Evolutionary conservation across 1,284 basidiomycete genomes (phyloP), one percentile per base, ranked within the genome.

Genomic region (Austroboletus novae-zelandiae): DNA sequence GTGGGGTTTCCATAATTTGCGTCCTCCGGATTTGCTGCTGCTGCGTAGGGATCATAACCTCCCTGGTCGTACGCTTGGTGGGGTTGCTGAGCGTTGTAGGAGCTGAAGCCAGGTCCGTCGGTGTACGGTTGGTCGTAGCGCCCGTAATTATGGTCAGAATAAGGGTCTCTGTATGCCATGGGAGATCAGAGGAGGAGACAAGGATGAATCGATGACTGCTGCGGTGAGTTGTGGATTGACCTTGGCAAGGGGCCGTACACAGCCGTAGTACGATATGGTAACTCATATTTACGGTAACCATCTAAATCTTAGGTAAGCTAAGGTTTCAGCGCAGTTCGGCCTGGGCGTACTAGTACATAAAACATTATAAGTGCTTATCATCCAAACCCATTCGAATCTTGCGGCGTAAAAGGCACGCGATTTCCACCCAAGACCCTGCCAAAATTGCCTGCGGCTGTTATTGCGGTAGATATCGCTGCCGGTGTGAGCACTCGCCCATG

Each of bases 91-190:
- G 64, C 65, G 47, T 70, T 64, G 62, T 84, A 84, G 15, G 80
- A 70, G 63, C 80, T 76, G 61, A 74, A 80, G 44, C 70, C 71
- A 11, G 71, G 70, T 42, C 68, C 52, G 47, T 76, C 70, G 25
- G 65, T 55, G 54, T 72, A 68, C 25, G 69, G 70, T 54, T 76
- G 70, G 49, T 68, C 52, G 43, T 71, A 63, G 32, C 61, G 61
- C 10, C 65, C 68, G 53, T 74, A 67, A 48, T 25, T 25, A 25
- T 73, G 73, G 48, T 61, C 61, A 42, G 71, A 56, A 59, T 83
- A 80, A 18, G 80, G 80, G 59, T 84, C 81, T 52, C 66, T 71
- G 66, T 79, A 75, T 35, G 75, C 66, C 72, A 76, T 69, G 45
- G 47, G 40, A 44, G 53, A 53, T 52, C 25, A 40, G 39, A 23